Evolutionary conservation across 306 rosid genomes (phyloP).

Genomic region (Mucuna pruriens): DNA sequence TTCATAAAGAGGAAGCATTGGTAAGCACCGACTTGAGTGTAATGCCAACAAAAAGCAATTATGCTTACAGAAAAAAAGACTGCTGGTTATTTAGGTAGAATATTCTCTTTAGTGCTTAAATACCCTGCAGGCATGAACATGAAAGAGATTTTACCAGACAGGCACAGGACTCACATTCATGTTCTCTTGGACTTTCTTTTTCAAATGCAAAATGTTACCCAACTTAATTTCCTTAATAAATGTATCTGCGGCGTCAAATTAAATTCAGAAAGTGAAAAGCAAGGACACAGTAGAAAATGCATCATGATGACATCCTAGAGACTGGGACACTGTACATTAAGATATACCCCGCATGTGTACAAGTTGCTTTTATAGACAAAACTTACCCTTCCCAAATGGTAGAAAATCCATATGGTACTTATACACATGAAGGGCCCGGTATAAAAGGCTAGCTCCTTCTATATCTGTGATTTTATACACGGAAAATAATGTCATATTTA

Average conservation of each 20-base stretch:
- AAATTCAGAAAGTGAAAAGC: constrained; percentile 35
- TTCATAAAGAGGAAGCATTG: constrained; percentile 43
- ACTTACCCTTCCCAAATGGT: constrained; percentile 41
- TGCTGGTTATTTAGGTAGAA: constrained; percentile 25
- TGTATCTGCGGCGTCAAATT: constrained; percentile 13
- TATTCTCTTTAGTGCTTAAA: constrained; percentile 30
- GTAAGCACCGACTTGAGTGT: constrained; percentile 38
- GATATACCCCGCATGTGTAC: constrained; percentile 25
- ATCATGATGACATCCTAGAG: constrained; percentile 28
- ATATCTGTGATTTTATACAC: constrained; percentile 44
- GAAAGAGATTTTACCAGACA: constrained; percentile 16
- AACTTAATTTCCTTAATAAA: constrained; percentile 8
- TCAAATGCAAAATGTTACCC: constrained; percentile 21
- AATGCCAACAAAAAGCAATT: constrained; percentile 31
- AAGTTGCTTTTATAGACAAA: constrained; percentile 43
- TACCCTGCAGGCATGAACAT: constrained; percentile 27
- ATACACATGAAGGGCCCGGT: constrained; percentile 41
- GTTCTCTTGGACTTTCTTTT: constrained; percentile 25
- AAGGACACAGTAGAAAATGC: constrained; percentile 45
- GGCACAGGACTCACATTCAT: constrained; percentile 8
- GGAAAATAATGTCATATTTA: constrained; percentile 47
- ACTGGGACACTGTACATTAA: constrained; percentile 27
- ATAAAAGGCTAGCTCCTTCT: constrained; percentile 40
- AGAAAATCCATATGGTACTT: constrained; percentile 59
- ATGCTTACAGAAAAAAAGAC: constrained; percentile 19